These are phyloP conservation scores for Brettanomyces nanus DNA, from an alignment of 805 yeast species.

Conservation along the genomic window DNA sequence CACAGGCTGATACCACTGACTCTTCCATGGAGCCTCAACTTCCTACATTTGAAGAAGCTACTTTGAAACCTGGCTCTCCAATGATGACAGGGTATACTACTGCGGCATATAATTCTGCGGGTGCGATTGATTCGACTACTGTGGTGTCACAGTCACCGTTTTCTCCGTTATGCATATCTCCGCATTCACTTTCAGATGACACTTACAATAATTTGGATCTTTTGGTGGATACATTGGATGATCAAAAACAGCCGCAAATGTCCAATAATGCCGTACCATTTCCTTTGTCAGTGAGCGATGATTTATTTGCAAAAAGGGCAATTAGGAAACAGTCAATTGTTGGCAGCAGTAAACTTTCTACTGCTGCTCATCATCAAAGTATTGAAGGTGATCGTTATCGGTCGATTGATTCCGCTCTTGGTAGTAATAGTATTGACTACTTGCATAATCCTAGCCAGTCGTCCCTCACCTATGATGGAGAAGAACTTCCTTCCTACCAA, in stretches of 20 bases:
- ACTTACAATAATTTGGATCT: slow-evolving; percentile 12
- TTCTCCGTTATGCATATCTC: slow-evolving; percentile 22
- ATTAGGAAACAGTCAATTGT: background rate
- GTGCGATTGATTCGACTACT: slow-evolving; percentile 25
- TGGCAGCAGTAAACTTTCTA: background rate
- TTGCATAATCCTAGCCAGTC: slow-evolving; percentile 20
- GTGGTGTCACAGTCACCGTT: slow-evolving; percentile 31
- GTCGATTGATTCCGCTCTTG: slow-evolving; percentile 2
- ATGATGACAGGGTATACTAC: slow-evolving; percentile 26
- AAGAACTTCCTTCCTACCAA: slow-evolving; percentile 22
- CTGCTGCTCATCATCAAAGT: slow-evolving; percentile 1
- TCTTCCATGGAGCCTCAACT: slow-evolving; percentile 17
- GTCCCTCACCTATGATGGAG: slow-evolving; percentile 16
- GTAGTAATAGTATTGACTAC: background rate
- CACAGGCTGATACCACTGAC: slow-evolving; percentile 9
- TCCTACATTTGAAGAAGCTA: slow-evolving; percentile 64
- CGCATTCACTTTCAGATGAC: slow-evolving; percentile 6
- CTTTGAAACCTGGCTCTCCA: slow-evolving; percentile 40
- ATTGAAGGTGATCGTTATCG: background rate
- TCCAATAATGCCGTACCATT: slow-evolving; percentile 1
- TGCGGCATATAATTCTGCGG: slow-evolving; percentile 14
- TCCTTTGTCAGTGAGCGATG: background rate
- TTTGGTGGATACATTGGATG: slow-evolving; percentile 11
- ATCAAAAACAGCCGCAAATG: slow-evolving; percentile 11
- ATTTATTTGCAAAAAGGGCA: slow-evolving; percentile 9